Evolutionary conservation across 208 protist genomes (phyloP).

Genomic region (Trypanosoma avium): DNA sequence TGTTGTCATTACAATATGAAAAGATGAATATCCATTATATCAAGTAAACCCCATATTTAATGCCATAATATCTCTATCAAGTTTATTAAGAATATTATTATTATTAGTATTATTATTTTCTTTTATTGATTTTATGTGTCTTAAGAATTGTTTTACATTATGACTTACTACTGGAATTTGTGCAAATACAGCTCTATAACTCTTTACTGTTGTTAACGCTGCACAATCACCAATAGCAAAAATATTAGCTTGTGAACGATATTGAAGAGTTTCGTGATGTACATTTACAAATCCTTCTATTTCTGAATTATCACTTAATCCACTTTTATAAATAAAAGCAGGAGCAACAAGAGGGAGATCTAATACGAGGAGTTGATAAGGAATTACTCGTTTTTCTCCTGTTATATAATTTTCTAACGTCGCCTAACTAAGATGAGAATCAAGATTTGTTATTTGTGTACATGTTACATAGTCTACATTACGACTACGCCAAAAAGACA

Average conservation of each 20-base stretch:
- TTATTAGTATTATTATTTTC: background rate
- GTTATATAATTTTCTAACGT: conserved; percentile 78
- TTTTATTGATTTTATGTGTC: conserved; percentile 22
- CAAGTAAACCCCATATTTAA: conserved; percentile 22
- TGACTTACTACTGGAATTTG: conserved; percentile 85
- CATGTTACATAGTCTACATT: conserved; percentile 28
- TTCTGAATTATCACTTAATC: conserved; percentile 40
- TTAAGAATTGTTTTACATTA: conserved; percentile 69
- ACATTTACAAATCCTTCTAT: conserved; percentile 76
- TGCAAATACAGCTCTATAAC: conserved; percentile 73
- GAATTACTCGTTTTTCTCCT: conserved; percentile 40
- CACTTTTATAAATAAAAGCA: conserved; percentile 64
- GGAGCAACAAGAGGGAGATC: conserved; percentile 78
- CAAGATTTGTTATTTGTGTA: conserved; percentile 54
- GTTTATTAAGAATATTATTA: no score
- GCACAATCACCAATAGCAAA: conserved; percentile 87
- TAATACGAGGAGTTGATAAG: conserved; percentile 67
- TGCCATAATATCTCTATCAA: no score
- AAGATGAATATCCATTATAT: conserved; percentile 83
- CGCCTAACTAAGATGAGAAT: conserved; percentile 34
- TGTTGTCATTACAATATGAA: conserved; percentile 77
- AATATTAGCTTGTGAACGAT: conserved; percentile 63
- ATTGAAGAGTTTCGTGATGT: conserved; percentile 70
- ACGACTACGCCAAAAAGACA: conserved; percentile 48
- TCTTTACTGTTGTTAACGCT: conserved; percentile 73